phyloP scores from a whole-genome alignment of 163 green algal genomes.

The Chlorella variabilis region DNA sequence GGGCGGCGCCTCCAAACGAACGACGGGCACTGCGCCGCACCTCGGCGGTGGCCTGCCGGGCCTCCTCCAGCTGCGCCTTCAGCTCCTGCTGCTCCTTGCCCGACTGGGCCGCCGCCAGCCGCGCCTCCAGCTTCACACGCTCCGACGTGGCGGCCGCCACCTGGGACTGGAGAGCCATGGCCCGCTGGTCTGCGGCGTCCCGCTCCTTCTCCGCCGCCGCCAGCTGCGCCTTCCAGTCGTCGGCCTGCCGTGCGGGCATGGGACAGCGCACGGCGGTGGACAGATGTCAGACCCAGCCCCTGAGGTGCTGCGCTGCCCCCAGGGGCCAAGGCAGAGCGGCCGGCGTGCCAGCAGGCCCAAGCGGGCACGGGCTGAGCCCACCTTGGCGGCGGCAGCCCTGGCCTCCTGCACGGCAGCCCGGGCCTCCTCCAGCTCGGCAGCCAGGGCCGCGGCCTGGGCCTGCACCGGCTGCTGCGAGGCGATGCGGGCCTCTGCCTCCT shows the following conservation, averaged over 20 bases:
- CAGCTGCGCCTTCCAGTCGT: no score
- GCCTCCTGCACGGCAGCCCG: neutral
- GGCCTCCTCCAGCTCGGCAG: neutral
- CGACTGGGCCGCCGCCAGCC: neutral
- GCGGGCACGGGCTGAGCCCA: neutral
- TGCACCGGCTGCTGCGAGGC: neutral
- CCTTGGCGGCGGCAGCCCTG: neutral
- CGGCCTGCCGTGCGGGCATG: no score
- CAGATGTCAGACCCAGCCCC: no score
- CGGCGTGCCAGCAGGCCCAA: no score
- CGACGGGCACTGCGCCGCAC: no score
- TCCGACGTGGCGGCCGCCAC: neutral
- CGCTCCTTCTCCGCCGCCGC: neutral
- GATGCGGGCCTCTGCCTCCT: neutral
- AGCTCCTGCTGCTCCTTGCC: neutral
- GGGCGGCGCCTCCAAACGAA: no score
- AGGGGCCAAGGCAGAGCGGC: no score
- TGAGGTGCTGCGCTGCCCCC: no score
- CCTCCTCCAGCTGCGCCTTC: neutral
- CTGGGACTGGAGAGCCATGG: neutral
- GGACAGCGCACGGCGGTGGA: no score
- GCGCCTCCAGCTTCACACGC: neutral
- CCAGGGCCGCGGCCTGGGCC: neutral
- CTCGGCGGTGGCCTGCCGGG: neutral
- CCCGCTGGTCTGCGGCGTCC: no score